phyloP scores from a whole-genome alignment of 305 asterid species.

The Fraxinus latifolia region DNA sequence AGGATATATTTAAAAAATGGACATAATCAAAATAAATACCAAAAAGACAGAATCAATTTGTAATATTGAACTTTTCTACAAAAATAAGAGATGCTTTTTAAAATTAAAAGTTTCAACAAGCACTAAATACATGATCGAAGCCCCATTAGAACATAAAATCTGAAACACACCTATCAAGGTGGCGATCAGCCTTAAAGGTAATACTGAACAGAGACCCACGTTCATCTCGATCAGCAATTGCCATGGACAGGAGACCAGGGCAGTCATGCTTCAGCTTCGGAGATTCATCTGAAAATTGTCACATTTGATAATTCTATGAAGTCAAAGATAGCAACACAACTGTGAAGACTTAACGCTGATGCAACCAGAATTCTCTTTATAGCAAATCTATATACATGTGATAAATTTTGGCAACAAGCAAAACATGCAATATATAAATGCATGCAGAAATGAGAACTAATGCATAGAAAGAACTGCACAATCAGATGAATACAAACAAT shows the following conservation, averaged over 20 bases:
- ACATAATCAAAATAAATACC: neutral
- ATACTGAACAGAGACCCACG: slow-evolving; percentile 82
- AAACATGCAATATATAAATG: neutral
- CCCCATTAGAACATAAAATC: slow-evolving; percentile 15
- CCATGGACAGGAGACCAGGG: slow-evolving; percentile 91
- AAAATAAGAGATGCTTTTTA: neutral
- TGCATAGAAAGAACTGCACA: neutral
- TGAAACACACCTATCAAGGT: slow-evolving; percentile 76
- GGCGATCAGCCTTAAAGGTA: slow-evolving; percentile 85
- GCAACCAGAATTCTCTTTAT: neutral
- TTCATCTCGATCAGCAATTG: slow-evolving; percentile 79
- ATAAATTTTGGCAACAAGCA: neutral
- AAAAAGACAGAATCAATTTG: neutral
- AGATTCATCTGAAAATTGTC: slow-evolving; percentile 63
- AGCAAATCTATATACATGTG: neutral
- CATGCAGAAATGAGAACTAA: neutral
- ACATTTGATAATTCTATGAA: neutral
- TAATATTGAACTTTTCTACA: neutral
- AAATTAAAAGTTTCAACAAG: neutral
- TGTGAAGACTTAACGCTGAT: neutral
- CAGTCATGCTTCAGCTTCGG: slow-evolving; percentile 80
- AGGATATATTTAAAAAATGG: neutral
- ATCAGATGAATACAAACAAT: neutral
- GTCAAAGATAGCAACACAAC: neutral
- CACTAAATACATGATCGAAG: slow-evolving; percentile 8